Evolutionary conservation across 75 land plant genomes (phyloP), one percentile per base, ranked within the genome.

Genomic region (Picea glauca): DNA sequence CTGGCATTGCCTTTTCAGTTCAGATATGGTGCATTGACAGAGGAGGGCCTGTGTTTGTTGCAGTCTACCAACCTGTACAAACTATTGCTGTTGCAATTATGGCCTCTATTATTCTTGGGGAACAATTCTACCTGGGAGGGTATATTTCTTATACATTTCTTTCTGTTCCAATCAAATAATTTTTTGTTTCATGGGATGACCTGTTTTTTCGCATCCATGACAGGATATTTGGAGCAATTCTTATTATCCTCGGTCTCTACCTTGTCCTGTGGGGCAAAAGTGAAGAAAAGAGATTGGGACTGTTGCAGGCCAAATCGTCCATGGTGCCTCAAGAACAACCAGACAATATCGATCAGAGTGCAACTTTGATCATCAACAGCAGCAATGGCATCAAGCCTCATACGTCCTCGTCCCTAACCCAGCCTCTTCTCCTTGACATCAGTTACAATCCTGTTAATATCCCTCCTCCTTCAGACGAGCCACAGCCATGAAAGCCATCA

Each of bases 21-120:
- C 99, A 94, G 85, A 87, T 92, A 75, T 96, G 99, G 99, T 94
- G 98, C 88, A 87, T 95, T 31, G 89, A 92, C 74, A 86, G 88
- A 62, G 99, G 94, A 5, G 99, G 99, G 72, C 95, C 99, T 0
- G 95, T 96, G 23, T 87, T 96, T 80, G 98, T 94, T 13, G 94
- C 99, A 1, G 92, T 92, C 21, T 96, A 92, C 77, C 91, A 89
- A 77, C 99, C 99, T 5, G 88, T 96, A 4, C 99, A 96, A 81
- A 96, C 97, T 21, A 79, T 96, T 2, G 87, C 93, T 32, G 99
- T 96, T 72, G 99, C 96, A 3, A 74, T 94, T 67, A 83, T 94
- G 87, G 87, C 95, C 14, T 88, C 94, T 64, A 8, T 87, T 11
- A 80, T 92, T 50, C 77, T 94, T 2, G 93, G 95, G 0, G 99